Conservation (phyloP, 768 basidiomycete genomes). For the Hygrocybe coccinea region DNA sequence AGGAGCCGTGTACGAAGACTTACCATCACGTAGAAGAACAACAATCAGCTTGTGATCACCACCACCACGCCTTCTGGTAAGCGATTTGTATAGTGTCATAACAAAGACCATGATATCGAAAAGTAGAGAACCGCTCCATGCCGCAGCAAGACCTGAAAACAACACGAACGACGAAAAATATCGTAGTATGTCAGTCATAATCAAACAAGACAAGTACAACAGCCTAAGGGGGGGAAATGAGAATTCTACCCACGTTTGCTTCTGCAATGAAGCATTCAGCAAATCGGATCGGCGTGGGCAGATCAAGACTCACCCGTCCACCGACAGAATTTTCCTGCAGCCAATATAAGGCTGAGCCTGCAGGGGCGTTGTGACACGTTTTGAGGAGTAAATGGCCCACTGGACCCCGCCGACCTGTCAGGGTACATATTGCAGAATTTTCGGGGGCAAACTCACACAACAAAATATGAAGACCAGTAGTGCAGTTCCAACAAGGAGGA, state of each 20-base stretch:
- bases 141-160: conserved; percentile 27
- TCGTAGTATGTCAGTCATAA: background rate
- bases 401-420: conserved; percentile 18
- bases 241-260: no score
- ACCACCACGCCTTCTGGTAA: conserved; percentile 17
- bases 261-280: no score
- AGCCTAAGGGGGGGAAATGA: background rate
- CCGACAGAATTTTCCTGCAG: no score
- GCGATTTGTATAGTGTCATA: conserved; percentile 39
- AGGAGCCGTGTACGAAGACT: conserved; percentile 4
- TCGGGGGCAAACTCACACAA: conserved; percentile 24
- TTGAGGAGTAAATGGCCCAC: background rate
- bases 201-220: background rate
- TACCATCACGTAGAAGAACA: conserved; percentile 40
- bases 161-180: background rate
- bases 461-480: conserved; percentile 23
- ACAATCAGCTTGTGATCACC: conserved; percentile 25
- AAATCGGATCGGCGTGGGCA: no score
- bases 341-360: no score
- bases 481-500: conserved; percentile 23
- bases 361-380: no score
- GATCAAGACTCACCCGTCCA: no score
- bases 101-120: conserved; percentile 39
- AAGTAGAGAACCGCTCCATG: conserved; percentile 38
- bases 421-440: background rate